These are phyloP conservation scores for Triticum dicoccoides DNA, from an alignment of 176 grass and related monocot species.

Conservation along the genomic window DNA sequence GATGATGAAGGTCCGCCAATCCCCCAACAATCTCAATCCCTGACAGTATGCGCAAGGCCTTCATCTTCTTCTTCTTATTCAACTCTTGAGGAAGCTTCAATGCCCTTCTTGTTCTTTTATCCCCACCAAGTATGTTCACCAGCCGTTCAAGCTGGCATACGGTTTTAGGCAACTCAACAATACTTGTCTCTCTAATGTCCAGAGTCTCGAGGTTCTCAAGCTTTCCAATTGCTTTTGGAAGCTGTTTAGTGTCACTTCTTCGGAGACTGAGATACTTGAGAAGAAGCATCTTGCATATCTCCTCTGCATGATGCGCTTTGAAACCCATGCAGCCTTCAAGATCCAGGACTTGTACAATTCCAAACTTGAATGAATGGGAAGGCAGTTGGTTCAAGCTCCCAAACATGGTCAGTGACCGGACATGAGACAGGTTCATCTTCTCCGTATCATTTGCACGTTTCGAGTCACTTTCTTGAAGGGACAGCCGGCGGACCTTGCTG, in stretches of 20 bases:
- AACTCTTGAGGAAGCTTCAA: not conserved
- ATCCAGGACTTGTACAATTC: not conserved
- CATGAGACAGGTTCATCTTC: not conserved
- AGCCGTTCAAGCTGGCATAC: not conserved
- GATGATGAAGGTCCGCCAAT: not conserved
- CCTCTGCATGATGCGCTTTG: not conserved
- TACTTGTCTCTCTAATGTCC: not conserved
- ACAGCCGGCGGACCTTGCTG: not conserved
- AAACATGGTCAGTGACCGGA: not conserved
- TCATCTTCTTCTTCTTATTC: not conserved
- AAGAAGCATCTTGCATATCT: not conserved
- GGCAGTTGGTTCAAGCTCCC: not conserved
- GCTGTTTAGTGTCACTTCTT: not conserved
- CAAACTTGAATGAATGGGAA: not conserved
- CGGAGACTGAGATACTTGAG: not conserved
- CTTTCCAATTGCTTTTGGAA: not conserved
- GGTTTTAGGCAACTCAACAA: not conserved
- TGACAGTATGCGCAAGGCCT: not conserved
- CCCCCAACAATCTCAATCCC: not conserved
- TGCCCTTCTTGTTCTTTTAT: not conserved
- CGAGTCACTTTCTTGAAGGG: not conserved
- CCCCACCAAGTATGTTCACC: not conserved
- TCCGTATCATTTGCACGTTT: not conserved
- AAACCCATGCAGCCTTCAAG: not conserved
- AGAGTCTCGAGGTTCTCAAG: not conserved